These are phyloP conservation scores for Penicillium brevicompactum DNA, from an alignment of 2,329 filamentous ascomycete genomes.

Conservation along the genomic window DNA sequence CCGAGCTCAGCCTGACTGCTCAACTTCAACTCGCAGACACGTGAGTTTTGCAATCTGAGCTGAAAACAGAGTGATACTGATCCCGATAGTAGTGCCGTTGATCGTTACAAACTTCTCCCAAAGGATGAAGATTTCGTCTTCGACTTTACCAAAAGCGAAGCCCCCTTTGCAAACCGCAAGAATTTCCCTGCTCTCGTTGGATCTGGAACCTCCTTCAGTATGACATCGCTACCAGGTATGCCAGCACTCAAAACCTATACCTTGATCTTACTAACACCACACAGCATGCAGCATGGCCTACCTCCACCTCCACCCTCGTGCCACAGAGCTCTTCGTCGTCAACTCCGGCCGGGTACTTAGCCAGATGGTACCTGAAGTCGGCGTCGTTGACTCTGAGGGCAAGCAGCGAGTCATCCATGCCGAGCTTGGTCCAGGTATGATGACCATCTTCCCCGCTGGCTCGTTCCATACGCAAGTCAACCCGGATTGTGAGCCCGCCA, in stretches of 20 bases:
- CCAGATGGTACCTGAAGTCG: constrained; percentile 18
- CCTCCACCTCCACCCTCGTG: constrained; percentile 28
- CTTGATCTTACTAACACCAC: neutral
- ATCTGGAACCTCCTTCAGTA: constrained; percentile 19
- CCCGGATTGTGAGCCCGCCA: constrained; percentile 27
- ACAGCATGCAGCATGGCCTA: constrained; percentile 29
- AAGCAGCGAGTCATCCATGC: constrained; percentile 19
- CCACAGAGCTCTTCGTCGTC: constrained; percentile 26
- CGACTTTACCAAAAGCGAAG: constrained; percentile 14
- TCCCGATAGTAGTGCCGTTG: constrained; percentile 14
- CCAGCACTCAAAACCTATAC: neutral
- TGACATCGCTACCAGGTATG: constrained; percentile 22
- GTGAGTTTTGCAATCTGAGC: constrained; percentile 8
- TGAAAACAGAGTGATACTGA: neutral
- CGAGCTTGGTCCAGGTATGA: constrained; percentile 18
- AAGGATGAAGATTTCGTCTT: constrained; percentile 25
- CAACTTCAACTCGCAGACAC: constrained; percentile 24
- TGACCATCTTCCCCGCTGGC: constrained; percentile 28
- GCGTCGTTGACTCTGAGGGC: neutral
- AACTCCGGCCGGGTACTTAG: constrained; percentile 19
- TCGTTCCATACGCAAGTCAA: constrained; percentile 32
- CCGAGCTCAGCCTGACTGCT: constrained; percentile 22
- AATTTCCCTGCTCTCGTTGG: constrained; percentile 22
- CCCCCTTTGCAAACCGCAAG: constrained; percentile 20
- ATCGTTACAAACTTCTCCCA: constrained; percentile 26